These are phyloP conservation scores for Croton setiger DNA, from an alignment of 441 rosid species.

Conservation along the genomic window DNA sequence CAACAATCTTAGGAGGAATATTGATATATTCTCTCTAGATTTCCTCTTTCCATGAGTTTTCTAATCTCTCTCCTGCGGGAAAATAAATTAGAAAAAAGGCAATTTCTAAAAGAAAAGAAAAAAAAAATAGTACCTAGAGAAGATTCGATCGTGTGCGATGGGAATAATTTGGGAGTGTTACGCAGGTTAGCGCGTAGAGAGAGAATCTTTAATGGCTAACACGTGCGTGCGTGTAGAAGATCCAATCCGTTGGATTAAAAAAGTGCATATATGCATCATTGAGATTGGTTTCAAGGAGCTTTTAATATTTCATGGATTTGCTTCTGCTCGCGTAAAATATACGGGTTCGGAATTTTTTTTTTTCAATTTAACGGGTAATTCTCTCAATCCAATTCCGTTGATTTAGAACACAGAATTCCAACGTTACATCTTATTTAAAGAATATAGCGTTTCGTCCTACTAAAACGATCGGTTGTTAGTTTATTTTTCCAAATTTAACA, in stretches of 20 bases:
- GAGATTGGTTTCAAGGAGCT: neutral
- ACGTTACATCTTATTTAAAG: too few species aligned
- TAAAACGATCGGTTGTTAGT: too few species aligned
- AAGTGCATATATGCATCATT: neutral
- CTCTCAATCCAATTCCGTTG: too few species aligned
- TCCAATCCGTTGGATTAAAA: conserved; percentile 3
- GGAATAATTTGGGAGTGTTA: conserved; percentile 12
- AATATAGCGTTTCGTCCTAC: too few species aligned
- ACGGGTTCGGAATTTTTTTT: neutral
- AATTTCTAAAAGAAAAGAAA: neutral
- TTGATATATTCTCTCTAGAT: neutral
- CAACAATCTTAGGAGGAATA: neutral
- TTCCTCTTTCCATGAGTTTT: neutral
- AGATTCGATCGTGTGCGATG: conserved; percentile 6
- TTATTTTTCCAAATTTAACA: too few species aligned
- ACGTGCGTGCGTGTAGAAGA: conserved; percentile 1
- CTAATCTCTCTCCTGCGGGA: neutral
- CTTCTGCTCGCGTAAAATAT: neutral
- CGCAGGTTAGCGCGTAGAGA: neutral
- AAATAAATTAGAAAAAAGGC: neutral
- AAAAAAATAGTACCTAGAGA: neutral
- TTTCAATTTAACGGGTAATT: too few species aligned
- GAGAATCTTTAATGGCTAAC: neutral
- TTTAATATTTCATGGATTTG: neutral
- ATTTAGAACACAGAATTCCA: too few species aligned